phyloP scores from a whole-genome alignment of 2,329 filamentous ascomycete species.

The Sclerotinia borealis region DNA sequence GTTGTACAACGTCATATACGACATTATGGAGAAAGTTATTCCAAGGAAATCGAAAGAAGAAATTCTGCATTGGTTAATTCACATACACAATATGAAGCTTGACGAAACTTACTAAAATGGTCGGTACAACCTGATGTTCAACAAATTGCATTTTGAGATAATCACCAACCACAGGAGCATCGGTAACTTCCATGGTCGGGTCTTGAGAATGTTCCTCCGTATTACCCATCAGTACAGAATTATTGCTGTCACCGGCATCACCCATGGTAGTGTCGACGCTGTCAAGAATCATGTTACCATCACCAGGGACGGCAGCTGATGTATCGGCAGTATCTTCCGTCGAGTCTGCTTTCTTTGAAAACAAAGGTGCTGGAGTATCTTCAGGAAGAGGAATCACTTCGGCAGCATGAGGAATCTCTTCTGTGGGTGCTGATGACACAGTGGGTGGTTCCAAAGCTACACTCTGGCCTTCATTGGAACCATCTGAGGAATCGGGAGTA shows the following conservation, averaged over 20 bases:
- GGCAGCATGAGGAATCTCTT: slow-evolving; percentile 10
- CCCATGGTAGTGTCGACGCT: slow-evolving; percentile 32
- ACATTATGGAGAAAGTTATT: slow-evolving; percentile 99
- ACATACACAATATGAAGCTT: background rate
- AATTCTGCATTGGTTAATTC: slow-evolving; percentile 54
- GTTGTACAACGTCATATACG: slow-evolving; percentile 97
- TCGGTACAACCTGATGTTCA: slow-evolving; percentile 87
- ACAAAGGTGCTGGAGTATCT: slow-evolving; percentile 63
- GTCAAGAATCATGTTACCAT: slow-evolving; percentile 17
- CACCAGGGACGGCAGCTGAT: slow-evolving; percentile 21
- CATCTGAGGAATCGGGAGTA: slow-evolving; percentile 24
- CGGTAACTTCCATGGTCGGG: slow-evolving; percentile 15
- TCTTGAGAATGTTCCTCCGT: slow-evolving; percentile 23
- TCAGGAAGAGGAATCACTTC: slow-evolving; percentile 43
- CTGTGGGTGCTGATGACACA: slow-evolving; percentile 9
- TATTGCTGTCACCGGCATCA: slow-evolving; percentile 30
- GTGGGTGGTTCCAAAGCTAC: slow-evolving; percentile 16
- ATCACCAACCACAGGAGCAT: slow-evolving; percentile 77
- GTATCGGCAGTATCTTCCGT: slow-evolving; percentile 9
- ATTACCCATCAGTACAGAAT: slow-evolving; percentile 28
- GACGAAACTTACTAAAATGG: slow-evolving; percentile 70
- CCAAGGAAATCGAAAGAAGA: slow-evolving; percentile 98
- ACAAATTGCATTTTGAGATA: slow-evolving; percentile 95
- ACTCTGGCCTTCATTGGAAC: slow-evolving; percentile 19
- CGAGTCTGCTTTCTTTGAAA: slow-evolving; percentile 39